Evolutionary conservation across 768 basidiomycete genomes (phyloP).

Genomic region (Mycena vulgaris): DNA sequence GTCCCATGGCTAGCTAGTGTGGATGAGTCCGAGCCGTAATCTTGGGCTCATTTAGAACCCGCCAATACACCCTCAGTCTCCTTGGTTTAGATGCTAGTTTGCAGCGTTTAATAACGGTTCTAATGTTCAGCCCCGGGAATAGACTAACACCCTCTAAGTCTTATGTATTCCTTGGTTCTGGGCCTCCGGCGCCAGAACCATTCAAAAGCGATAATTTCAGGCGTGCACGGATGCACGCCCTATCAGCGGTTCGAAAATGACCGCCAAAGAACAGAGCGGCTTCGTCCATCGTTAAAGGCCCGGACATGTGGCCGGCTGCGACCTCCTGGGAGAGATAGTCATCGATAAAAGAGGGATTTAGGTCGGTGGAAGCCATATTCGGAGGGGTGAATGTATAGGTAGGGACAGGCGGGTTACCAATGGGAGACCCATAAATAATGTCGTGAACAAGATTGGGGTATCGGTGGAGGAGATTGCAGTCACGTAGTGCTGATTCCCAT

Average conservation of each 20-base stretch:
- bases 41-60: too few species aligned
- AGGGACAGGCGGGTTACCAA: constrained; percentile 23
- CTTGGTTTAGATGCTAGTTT: too few species aligned
- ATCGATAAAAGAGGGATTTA: constrained; percentile 18
- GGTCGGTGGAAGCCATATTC: constrained; percentile 24
- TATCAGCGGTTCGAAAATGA: constrained; percentile 29
- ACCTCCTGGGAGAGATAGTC: constrained; percentile 23
- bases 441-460: constrained; percentile 29
- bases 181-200: too few species aligned
- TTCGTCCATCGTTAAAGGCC: background rate
- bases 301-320: constrained; percentile 9
- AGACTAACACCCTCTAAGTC: too few species aligned
- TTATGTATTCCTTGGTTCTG: too few species aligned
- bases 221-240: too few species aligned
- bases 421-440: constrained; percentile 28
- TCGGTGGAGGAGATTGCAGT: constrained; percentile 20
- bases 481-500: constrained; percentile 25
- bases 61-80: too few species aligned
- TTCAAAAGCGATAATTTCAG: too few species aligned
- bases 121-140: too few species aligned
- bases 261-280: constrained; percentile 14
- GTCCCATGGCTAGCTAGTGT: too few species aligned
- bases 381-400: constrained; percentile 25
- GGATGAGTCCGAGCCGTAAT: too few species aligned
- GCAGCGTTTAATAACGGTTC: too few species aligned